Base-by-base conservation (phyloP, 768 basidiomycete species). In the Amanita fuliginea region DNA sequence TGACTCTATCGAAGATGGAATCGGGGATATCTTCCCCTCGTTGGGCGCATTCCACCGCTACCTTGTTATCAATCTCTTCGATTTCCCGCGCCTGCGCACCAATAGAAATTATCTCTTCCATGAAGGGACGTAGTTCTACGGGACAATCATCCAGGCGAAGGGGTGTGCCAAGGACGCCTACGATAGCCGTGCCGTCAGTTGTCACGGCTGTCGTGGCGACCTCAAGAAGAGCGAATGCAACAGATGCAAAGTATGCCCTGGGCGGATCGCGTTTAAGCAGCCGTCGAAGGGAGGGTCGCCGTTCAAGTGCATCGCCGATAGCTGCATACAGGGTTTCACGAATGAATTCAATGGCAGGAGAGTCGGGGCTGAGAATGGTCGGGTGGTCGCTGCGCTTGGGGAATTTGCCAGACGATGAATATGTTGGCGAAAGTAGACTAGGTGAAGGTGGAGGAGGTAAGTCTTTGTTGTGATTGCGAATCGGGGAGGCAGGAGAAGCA, bases 321-420 rank as follows among this genome's bases (percentile, higher is more conserved):
- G 86, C 77, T 0, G 89, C 86, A 62, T 91, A 93, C 14, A 93
- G 74, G 0, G 89, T 90, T 63, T 93, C 88, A 22, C 90, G 83
- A 52, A 93, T 91, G 59, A 85, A 71, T 48, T 81, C 77, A 54
- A 92, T 83, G 0, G 79, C 81, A 3, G 77, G 76, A 0, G 84
- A 76, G 18, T 74, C 67, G 13, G 71, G 68, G 0, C 71, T 56
- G 21, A 77, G 64, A 28, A 76, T 60, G 4, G 73, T 66, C 0
- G 67, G 70, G 0, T 68, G 65, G 2, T 61, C 60, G 60, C 52
- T 64, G 55, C 56, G 67, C 32, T 22, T 26, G 11, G 48, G 41
- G 13, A 49, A 49, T n/a, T 19, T 13, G 4, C 28, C 42, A 10
- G 26, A 21, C 13, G 3, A 2, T 1, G 18, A 34, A 30, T 34